phyloP scores from a whole-genome alignment of 345 rosid species.

The Citropsis articulata region DNA sequence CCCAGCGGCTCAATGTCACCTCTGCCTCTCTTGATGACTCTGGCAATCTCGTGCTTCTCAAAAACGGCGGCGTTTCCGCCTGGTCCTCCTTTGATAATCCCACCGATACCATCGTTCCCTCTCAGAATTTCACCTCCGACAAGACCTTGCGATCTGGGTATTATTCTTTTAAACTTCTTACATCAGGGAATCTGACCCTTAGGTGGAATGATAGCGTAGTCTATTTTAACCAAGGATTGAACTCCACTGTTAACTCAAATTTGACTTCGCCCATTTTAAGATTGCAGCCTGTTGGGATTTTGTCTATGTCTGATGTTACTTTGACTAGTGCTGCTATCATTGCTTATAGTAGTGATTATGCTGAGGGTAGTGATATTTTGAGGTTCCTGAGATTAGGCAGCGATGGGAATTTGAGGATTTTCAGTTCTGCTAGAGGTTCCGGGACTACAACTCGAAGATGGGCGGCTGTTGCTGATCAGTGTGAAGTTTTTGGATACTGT shows the following conservation, averaged over 20 bases:
- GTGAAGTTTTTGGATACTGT: conserved; percentile 62
- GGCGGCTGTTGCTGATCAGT: conserved; percentile 64
- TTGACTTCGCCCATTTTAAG: conserved; percentile 44
- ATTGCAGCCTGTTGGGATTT: conserved; percentile 42
- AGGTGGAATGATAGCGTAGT: conserved; percentile 43
- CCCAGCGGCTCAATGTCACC: conserved; percentile 35
- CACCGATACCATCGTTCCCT: conserved; percentile 39
- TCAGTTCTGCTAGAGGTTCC: conserved; percentile 34
- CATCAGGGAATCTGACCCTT: conserved; percentile 46
- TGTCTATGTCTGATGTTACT: conserved; percentile 38
- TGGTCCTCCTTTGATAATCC: conserved; percentile 74
- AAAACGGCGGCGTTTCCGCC: conserved; percentile 7
- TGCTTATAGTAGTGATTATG: conserved; percentile 58
- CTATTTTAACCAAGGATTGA: conserved; percentile 52
- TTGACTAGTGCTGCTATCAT: conserved; percentile 21
- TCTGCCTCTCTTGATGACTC: conserved; percentile 51
- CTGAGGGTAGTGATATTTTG: conserved; percentile 42
- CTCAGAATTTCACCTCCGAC: conserved; percentile 38
- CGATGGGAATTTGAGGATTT: conserved; percentile 70
- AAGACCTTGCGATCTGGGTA: conserved; percentile 39
- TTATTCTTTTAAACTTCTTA: conserved; percentile 40
- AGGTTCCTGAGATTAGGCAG: conserved; percentile 54
- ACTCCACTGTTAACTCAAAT: conserved; percentile 38
- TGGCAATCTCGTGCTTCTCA: conserved; percentile 41
- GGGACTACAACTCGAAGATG: conserved; percentile 30